Evolutionary conservation across 1,284 basidiomycete genomes (phyloP).

Genomic region (Boletus smithii): DNA sequence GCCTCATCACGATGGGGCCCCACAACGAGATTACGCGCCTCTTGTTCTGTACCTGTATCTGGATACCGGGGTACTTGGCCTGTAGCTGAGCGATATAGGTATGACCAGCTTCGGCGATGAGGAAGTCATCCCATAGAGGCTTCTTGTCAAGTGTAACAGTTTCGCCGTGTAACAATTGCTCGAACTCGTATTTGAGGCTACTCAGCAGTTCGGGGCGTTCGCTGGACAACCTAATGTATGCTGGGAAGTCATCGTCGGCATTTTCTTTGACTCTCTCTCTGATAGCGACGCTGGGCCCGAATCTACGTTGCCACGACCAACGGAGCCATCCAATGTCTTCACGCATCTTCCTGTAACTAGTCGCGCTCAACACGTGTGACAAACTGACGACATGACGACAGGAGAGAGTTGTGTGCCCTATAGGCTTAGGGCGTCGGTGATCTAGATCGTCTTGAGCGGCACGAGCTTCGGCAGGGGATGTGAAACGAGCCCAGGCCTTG

Average conservation of each 20-base stretch:
- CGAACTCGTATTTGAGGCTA: conserved; percentile 54
- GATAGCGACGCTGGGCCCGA: conserved; percentile 28
- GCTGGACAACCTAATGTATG: conserved; percentile 44
- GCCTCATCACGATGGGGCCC: conserved; percentile 43
- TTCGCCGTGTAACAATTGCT: conserved; percentile 59
- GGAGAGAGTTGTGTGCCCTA: conserved; percentile 41
- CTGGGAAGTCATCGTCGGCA: conserved; percentile 25
- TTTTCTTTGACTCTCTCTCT: conserved; percentile 21
- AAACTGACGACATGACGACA: conserved; percentile 52
- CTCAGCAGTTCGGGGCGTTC: conserved; percentile 47
- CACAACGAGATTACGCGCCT: conserved; percentile 51
- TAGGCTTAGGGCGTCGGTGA: conserved; percentile 39
- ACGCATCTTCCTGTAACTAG: conserved; percentile 37
- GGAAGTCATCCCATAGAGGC: conserved; percentile 61
- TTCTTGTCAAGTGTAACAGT: conserved; percentile 47
- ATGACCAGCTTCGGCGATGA: conserved; percentile 41
- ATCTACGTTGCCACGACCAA: conserved; percentile 27
- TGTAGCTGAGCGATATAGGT: conserved; percentile 46
- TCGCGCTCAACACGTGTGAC: conserved; percentile 38
- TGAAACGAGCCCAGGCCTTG: conserved; percentile 53
- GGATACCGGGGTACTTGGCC: conserved; percentile 35
- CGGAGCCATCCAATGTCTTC: conserved; percentile 40
- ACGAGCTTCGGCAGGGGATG: conserved; percentile 46
- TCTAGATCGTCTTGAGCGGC: conserved; percentile 46
- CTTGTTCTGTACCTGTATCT: conserved; percentile 41